Base-by-base conservation (phyloP, 2,329 filamentous ascomycete genomes). In the Cadophora malorum region DNA sequence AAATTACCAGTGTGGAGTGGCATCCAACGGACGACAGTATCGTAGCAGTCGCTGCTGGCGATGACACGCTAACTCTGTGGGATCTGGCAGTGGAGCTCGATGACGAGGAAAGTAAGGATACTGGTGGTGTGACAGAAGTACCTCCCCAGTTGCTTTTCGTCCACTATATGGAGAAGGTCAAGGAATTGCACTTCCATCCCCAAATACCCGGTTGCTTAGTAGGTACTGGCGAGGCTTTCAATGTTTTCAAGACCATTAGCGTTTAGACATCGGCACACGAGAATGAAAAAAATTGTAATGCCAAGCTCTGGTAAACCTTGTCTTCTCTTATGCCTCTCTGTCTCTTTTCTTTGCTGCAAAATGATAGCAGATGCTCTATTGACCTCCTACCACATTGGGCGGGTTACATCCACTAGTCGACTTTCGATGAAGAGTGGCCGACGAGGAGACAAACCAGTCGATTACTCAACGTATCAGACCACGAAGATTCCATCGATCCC, bases 21-120 rank as follows among this genome's bases (percentile, higher is more conserved):
- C 95, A 98, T 80, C 95, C 96, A 2, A 95, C 93, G 0, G 96
- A 99, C 77, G 95, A 99, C 83, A 96, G 92, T 78, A 96, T 98
- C 76, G 89, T 99, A 19, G 92, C 93, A 2, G 94, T 98, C 52
- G 95, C 93, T 25, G 93, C 93, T 0, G 96, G 91, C 55, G 96
- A 99, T 80, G 95, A 94, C 81, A 98, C 95, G 0, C 88, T 98
- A 38, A 97, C 96, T 1, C 82, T 98, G 38, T 98, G 96, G 96
- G 96, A 99, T 86, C 80, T 99, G 78, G 94, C 94, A 0, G 96
- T 98, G 67, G 96, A 99, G 83, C 79, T 98, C 69, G 96, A 99
- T 75, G 96, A 98, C 78, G 96, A 99, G 80, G 96, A 98, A 85
- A 96, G 91, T 81, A 92, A 90, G 78, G 93, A 97, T 76, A 94